Evolutionary conservation across 2,329 filamentous ascomycete species (phyloP).

Genomic region (Pochonia chlamydosporia): DNA sequence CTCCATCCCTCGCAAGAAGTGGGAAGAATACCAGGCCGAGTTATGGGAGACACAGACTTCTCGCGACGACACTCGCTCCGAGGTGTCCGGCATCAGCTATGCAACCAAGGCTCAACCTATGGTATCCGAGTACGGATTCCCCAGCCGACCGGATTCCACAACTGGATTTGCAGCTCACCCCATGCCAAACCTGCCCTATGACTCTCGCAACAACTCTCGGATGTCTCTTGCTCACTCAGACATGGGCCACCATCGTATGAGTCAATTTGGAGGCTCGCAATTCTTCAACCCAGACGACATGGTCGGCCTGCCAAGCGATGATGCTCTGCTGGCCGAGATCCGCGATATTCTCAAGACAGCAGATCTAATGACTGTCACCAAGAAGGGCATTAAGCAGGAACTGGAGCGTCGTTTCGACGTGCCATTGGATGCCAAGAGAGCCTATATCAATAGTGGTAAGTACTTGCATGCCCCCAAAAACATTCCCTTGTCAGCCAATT

Average conservation of each 20-base stretch:
- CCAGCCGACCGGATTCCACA: constrained; percentile 51
- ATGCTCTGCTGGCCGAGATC: constrained; percentile 87
- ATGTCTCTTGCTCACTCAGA: constrained; percentile 79
- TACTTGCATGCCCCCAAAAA: constrained; percentile 16
- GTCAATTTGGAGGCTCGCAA: constrained; percentile 55
- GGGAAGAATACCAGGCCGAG: constrained; percentile 98
- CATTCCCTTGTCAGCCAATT: constrained; percentile 11
- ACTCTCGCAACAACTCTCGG: constrained; percentile 49
- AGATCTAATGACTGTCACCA: constrained; percentile 95
- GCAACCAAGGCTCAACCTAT: constrained; percentile 71
- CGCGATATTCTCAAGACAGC: constrained; percentile 86
- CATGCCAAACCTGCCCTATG: constrained; percentile 48
- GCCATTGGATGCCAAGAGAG: constrained; percentile 76
- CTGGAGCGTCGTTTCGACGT: constrained; percentile 87
- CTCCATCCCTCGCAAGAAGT: constrained; percentile 94
- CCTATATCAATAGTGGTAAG: constrained; percentile 91
- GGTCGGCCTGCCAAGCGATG: constrained; percentile 74
- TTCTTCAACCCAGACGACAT: constrained; percentile 62
- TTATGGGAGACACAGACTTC: constrained; percentile 91
- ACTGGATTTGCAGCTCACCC: constrained; percentile 35
- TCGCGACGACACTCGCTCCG: constrained; percentile 75
- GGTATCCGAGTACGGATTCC: constrained; percentile 65
- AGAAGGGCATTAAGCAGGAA: constrained; percentile 96
- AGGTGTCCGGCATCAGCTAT: constrained; percentile 90
- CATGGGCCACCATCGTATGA: constrained; percentile 51